Evolutionary conservation across 305 asterid species (phyloP).

Genomic region (Nicotiana rustica): DNA sequence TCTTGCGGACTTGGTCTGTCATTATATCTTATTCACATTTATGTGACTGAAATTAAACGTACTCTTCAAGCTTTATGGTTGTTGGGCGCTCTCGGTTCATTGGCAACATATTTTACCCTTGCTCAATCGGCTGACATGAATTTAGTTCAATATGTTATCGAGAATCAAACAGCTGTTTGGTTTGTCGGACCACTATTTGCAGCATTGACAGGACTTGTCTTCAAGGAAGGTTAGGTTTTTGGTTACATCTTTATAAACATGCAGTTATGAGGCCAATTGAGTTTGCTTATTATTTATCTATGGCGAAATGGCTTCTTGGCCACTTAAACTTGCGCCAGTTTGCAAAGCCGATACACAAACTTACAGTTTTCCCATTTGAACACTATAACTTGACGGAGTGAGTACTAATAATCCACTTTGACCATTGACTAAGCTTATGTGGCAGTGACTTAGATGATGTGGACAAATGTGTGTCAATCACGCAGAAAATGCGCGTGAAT

Average conservation of each 20-base stretch:
- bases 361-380: no score
- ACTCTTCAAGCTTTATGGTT: constrained; percentile 83
- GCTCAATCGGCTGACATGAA: constrained; percentile 73
- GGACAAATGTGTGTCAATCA: no score
- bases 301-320: no score
- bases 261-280: background rate
- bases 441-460: no score
- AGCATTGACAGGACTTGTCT: constrained; percentile 89
- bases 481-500: no score
- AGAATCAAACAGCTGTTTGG: constrained; percentile 83
- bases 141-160: constrained; percentile 75
- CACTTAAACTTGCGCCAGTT: no score
- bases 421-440: no score
- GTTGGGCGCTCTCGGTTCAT: constrained; percentile 74
- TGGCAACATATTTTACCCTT: constrained; percentile 57
- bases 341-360: no score
- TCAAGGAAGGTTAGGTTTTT: constrained; percentile 76
- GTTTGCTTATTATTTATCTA: background rate
- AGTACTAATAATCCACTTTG: no score
- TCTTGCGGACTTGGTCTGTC: constrained; percentile 79
- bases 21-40: constrained; percentile 80
- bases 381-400: no score
- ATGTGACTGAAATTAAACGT: constrained; percentile 88
- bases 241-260: background rate
- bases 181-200: constrained; percentile 94